These are phyloP conservation scores for Ophiocytium majus DNA, from an alignment of 352 stramenopile genomes.

Conservation along the genomic window DNA sequence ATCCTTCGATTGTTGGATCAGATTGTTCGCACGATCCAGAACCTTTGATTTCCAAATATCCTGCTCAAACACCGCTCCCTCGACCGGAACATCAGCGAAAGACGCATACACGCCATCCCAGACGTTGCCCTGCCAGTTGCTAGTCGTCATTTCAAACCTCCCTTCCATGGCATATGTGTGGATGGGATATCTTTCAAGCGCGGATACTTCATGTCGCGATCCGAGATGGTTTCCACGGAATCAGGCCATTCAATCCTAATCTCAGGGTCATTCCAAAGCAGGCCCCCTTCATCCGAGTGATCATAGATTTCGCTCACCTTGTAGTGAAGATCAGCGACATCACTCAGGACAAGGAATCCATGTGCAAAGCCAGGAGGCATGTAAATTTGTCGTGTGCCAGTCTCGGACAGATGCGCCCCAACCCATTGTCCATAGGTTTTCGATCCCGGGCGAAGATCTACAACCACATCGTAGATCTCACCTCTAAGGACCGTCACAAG, in stretches of 20 bases:
- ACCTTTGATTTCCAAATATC: too few species aligned
- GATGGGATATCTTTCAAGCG: too few species aligned
- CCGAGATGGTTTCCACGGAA: too few species aligned
- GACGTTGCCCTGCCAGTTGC: too few species aligned
- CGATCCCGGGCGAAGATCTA: background rate
- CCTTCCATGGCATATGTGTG: too few species aligned
- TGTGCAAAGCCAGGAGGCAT: slow-evolving; percentile 11
- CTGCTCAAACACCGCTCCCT: too few species aligned
- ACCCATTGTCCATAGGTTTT: background rate
- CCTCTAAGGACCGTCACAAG: background rate
- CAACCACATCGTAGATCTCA: background rate
- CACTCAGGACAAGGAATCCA: background rate
- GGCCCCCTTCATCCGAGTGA: background rate
- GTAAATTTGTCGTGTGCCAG: background rate
- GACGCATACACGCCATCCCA: too few species aligned
- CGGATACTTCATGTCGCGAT: too few species aligned
- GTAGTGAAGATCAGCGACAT: background rate
- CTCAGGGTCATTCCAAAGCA: slow-evolving; percentile 8
- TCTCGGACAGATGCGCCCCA: background rate
- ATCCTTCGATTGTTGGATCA: too few species aligned
- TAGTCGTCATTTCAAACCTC: too few species aligned
- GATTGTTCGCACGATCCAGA: too few species aligned
- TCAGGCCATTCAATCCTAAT: slow-evolving; percentile 8
- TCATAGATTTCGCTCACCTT: background rate
- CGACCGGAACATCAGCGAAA: too few species aligned